These are phyloP conservation scores for Ensete ventricosum DNA, from an alignment of 176 grass and related monocot genomes.

Conservation along the genomic window DNA sequence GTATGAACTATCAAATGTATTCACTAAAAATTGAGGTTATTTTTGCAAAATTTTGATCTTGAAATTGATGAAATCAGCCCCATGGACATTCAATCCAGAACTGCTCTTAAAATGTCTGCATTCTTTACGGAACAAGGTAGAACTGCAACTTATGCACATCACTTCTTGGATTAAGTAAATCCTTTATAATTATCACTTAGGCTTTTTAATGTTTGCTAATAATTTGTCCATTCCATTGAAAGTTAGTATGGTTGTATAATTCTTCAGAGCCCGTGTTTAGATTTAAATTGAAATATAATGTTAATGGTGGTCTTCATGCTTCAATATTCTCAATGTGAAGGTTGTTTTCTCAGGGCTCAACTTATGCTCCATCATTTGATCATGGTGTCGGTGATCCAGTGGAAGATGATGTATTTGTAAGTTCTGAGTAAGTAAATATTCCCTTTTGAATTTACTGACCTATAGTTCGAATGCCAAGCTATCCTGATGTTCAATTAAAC, in stretches of 20 bases:
- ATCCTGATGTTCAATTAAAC: neutral
- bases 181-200: neutral
- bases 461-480: neutral
- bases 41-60: constrained; percentile 21
- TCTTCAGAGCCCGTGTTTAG: neutral
- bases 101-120: constrained; percentile 68
- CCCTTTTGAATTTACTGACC: neutral
- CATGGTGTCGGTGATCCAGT: constrained; percentile 90
- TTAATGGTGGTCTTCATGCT: neutral
- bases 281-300: neutral
- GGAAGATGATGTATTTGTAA: constrained; percentile 81
- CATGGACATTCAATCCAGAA: constrained; percentile 75
- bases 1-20: constrained; percentile 28
- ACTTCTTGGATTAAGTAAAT: neutral
- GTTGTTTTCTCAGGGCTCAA: constrained; percentile 43
- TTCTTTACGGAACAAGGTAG: constrained; percentile 60
- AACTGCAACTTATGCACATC: neutral
- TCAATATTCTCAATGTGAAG: constrained; percentile 2
- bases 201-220: neutral
- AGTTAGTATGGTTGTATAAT: neutral
- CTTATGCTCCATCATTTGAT: constrained; percentile 94
- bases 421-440: constrained; percentile 23
- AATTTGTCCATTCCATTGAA: neutral
- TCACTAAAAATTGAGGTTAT: constrained; percentile 7
- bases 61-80: constrained; percentile 40